These are phyloP conservation scores for Omphalea diandra DNA, from an alignment of 441 rosid genomes.

Conservation along the genomic window DNA sequence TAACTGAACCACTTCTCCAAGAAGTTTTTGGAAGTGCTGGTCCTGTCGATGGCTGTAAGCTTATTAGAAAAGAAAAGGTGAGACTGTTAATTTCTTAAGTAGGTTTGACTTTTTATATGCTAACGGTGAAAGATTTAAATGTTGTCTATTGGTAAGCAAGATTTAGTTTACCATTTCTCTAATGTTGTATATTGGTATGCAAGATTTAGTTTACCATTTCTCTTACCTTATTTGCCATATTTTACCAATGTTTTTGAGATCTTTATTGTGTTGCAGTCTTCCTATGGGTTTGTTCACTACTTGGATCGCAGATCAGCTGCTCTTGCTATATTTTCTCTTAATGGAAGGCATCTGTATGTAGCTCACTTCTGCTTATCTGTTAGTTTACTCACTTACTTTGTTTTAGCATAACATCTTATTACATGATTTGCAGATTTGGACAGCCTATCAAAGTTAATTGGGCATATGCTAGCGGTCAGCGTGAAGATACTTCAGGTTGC, in stretches of 20 bases:
- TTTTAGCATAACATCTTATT: constrained; percentile 7
- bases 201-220: neutral
- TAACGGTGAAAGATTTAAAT: too few species aligned
- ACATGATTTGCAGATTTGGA: constrained; percentile 67
- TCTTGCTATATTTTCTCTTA: constrained; percentile 80
- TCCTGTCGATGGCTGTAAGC: constrained; percentile 93
- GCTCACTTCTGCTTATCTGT: neutral
- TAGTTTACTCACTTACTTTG: neutral
- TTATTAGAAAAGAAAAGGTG: constrained; percentile 93
- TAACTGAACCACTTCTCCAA: constrained; percentile 90
- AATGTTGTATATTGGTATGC: neutral
- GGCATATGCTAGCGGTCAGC: constrained; percentile 98
- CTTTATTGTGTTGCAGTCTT: constrained; percentile 56
- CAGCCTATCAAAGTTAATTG: constrained; percentile 98
- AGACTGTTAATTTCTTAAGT: neutral
- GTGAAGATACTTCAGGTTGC: constrained; percentile 95
- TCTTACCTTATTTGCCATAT: neutral
- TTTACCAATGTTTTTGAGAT: constrained; percentile 20
- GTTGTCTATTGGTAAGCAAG: too few species aligned
- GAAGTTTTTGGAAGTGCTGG: constrained; percentile 97
- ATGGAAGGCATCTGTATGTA: constrained; percentile 95
- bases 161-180: too few species aligned
- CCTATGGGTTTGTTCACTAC: constrained; percentile 97
- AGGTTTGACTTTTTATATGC: neutral
- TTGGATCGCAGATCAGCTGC: constrained; percentile 92